Conservation (phyloP, 2,329 filamentous ascomycete genomes). For the Arthrobotrys iridis region DNA sequence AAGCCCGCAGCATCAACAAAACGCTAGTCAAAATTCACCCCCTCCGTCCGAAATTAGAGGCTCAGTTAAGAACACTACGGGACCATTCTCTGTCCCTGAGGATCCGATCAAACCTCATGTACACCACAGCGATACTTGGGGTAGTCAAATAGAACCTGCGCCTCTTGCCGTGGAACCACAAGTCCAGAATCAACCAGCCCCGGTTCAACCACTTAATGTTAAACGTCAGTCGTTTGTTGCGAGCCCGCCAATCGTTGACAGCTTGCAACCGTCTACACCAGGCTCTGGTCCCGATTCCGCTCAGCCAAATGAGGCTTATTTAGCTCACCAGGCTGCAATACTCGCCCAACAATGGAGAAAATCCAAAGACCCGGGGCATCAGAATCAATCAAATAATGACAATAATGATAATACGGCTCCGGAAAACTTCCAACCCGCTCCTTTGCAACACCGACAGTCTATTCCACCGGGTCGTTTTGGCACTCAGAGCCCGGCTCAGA, state of each 20-base stretch:
- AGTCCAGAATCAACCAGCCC: constrained; percentile 3
- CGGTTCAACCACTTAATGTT: constrained; percentile 42
- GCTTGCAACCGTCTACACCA: neutral
- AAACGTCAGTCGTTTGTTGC: constrained; percentile 28
- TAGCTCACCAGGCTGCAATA: constrained; percentile 51
- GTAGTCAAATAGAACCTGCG: constrained; percentile 6
- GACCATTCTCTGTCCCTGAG: constrained; percentile 22
- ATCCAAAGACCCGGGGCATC: neutral
- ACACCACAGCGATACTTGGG: constrained; percentile 32
- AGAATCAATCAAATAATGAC: neutral
- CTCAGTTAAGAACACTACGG: constrained; percentile 1
- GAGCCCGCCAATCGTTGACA: neutral
- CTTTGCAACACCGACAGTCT: constrained; percentile 28
- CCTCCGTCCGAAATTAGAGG: neutral
- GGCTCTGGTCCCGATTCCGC: constrained; percentile 14
- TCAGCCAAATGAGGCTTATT: constrained; percentile 20
- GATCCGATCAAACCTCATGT: constrained; percentile 15
- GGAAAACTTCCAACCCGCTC: neutral
- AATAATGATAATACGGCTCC: neutral
- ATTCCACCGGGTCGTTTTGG: constrained; percentile 19
- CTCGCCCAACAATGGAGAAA: constrained; percentile 43
- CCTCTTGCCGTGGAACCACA: constrained; percentile 9
- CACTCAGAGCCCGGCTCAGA: constrained; percentile 17
- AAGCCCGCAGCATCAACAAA: constrained; percentile 21
- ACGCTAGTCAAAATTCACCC: constrained; percentile 7